Conservation (phyloP, 2,329 filamentous ascomycete genomes). For the Madurella fahalii region DNA sequence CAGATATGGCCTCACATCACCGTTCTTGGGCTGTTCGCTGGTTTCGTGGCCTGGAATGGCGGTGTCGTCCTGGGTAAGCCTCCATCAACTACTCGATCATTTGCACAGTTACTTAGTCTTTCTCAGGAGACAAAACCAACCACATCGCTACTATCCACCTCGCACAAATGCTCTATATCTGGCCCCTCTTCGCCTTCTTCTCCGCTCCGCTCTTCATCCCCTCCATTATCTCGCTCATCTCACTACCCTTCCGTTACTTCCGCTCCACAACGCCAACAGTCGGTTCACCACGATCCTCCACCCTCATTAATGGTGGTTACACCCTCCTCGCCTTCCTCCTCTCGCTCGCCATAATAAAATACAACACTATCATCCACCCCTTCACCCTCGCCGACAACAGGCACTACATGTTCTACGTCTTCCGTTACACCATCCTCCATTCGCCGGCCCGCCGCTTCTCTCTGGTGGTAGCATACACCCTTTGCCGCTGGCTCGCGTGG, state of each 20-base stretch:
- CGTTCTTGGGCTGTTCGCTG: conserved; percentile 63
- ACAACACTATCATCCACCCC: conserved; percentile 91
- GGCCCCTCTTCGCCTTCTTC: conserved; percentile 86
- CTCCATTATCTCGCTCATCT: conserved; percentile 38
- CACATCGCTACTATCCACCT: conserved; percentile 86
- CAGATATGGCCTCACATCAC: conserved; percentile 57
- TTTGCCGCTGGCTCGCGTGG: conserved; percentile 66
- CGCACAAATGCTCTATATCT: conserved; percentile 92
- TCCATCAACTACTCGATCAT: background rate
- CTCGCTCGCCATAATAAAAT: conserved; percentile 55
- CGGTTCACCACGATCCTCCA: conserved; percentile 1
- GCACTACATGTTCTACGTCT: conserved; percentile 96
- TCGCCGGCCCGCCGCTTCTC: conserved; percentile 61
- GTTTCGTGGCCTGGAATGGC: conserved; percentile 81
- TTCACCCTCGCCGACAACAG: conserved; percentile 96
- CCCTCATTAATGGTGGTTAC: conserved; percentile 33
- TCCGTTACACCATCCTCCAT: conserved; percentile 72
- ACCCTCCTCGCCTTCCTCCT: conserved; percentile 33
- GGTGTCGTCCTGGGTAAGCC: conserved; percentile 81
- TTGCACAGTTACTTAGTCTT: background rate
- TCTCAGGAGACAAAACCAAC: conserved; percentile 82
- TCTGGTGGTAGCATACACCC: conserved; percentile 65
- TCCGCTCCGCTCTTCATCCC: conserved; percentile 72
- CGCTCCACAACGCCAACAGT: background rate
- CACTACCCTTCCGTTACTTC: background rate